Evolutionary conservation across 805 yeast genomes (phyloP).

Genomic region (Teunomyces panamensis): DNA sequence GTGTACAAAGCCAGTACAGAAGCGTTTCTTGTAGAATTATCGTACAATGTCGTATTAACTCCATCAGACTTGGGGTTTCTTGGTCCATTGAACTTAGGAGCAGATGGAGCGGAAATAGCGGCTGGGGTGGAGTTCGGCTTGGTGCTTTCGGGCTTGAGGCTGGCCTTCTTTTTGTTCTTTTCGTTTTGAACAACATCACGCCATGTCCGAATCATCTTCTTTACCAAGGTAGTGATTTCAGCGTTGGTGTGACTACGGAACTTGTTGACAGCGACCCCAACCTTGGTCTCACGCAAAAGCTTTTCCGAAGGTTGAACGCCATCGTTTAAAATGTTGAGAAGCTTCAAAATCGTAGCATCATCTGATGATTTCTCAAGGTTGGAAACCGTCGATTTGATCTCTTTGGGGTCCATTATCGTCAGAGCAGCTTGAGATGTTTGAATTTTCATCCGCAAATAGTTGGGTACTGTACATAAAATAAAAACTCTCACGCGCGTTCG

Average conservation of each 20-base stretch:
- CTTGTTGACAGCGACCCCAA: constrained; percentile 95
- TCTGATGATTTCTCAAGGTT: constrained; percentile 74
- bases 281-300: constrained; percentile 85
- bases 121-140: constrained; percentile 4
- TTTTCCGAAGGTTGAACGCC: constrained; percentile 83
- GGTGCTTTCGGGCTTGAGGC: constrained; percentile 3
- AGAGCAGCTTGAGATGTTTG: constrained; percentile 1
- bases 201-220: constrained; percentile 83
- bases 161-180: constrained; percentile 41
- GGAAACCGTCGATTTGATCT: constrained; percentile 64
- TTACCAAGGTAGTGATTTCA: constrained; percentile 71
- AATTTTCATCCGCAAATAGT: neutral
- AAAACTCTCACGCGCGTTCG: neutral
- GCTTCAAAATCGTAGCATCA: constrained; percentile 58
- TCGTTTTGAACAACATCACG: constrained; percentile 79
- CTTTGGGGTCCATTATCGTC: constrained; percentile 60
- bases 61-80: constrained; percentile 83
- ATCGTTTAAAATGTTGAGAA: constrained; percentile 61
- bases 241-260: constrained; percentile 64
- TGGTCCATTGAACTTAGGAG: constrained; percentile 44
- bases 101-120: constrained; percentile 8
- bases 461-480: neutral
- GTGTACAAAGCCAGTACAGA: constrained; percentile 83
- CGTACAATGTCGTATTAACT: constrained; percentile 63
- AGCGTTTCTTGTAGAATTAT: constrained; percentile 77